Percentiles rank a stretch among this genome's conserved stretches.
phyloP scores from a whole-genome alignment of 1,284 basidiomycete species.

The Boletellus dicymbophilus region DNA sequence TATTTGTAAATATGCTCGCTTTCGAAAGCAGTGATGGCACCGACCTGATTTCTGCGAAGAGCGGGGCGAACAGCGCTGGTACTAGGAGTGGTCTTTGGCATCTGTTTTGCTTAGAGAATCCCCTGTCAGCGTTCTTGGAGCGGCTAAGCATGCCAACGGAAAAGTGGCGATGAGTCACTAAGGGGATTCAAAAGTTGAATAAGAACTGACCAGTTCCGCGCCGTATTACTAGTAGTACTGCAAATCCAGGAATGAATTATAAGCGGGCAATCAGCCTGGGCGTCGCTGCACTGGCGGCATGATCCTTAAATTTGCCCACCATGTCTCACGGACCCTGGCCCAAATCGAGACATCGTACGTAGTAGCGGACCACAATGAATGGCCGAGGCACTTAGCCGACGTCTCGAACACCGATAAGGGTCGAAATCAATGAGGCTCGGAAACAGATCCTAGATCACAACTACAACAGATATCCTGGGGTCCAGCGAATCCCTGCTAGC shows the following conservation, averaged over 20 bases:
- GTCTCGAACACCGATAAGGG: no score
- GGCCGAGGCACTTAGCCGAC: background rate
- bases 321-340: constrained; percentile 27
- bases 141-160: background rate
- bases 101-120: constrained; percentile 28
- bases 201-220: no score
- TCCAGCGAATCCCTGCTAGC: no score
- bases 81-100: constrained; percentile 61
- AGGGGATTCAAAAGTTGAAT: background rate
- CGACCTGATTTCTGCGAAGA: constrained; percentile 76
- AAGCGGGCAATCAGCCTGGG: background rate
- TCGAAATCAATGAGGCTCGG: no score
- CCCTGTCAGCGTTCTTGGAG: constrained; percentile 2
- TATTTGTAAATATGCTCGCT: constrained; percentile 1
- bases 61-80: constrained; percentile 51
- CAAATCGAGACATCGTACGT: constrained; percentile 20
- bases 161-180: background rate
- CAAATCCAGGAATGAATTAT: background rate
- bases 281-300: constrained; percentile 10
- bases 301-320: constrained; percentile 19
- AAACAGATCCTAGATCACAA: no score
- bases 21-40: constrained; percentile 9
- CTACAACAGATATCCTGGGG: no score
- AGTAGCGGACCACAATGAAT: constrained; percentile 5
- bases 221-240: background rate